Evolutionary conservation across 495 filamentous ascomycete species (phyloP), one percentile per base, ranked within the genome.

Genomic region (Podospora conica): DNA sequence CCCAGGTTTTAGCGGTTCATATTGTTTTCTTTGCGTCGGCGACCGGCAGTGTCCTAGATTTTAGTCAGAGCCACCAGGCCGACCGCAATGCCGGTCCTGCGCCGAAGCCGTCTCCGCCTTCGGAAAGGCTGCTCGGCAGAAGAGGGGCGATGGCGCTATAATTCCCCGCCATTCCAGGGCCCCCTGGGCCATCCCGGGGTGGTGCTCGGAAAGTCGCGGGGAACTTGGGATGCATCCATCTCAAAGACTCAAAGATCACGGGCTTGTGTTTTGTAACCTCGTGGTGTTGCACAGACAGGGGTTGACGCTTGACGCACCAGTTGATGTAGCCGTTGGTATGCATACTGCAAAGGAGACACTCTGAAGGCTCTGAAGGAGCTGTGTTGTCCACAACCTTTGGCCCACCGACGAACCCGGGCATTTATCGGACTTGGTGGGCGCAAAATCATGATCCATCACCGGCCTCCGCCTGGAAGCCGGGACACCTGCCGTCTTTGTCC

Each of bases 121-220:
- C 73, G 73, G 73, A 71, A 75, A 65, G 64, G 55, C 57, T 65
- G 55, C 40, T 74, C 73, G 73, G 73, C 71, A 73, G 71, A 69
- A 63, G 65, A 58, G 28, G 24, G 65, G 40, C 67, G 60, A 66
- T 65, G 24, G 60, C 56, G 60, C 55, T 22, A 48, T 55, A 22
- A 23, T 24, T 27, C 61, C 61, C 65, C 58, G 27, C 48, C 23
- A 40, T 66, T 55, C 10, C 55, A n/a, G 23, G 54, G 48, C 2
- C 23, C 33, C n/a, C 40, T 48, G 40, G 40, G 40, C n/a, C 40
- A 7, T 48, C n/a, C 15, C 20, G 59, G 59, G 53, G 12, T 31
- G 22, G 18, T 23, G 18, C 23, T 63, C 70, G 70, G 70, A 65
- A 73, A 71, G 18, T 24, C 53, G 70, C 70, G 70, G 70, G 48